Evolutionary conservation across 768 basidiomycete genomes (phyloP).

Genomic region (Clitopilus passeckerianus): DNA sequence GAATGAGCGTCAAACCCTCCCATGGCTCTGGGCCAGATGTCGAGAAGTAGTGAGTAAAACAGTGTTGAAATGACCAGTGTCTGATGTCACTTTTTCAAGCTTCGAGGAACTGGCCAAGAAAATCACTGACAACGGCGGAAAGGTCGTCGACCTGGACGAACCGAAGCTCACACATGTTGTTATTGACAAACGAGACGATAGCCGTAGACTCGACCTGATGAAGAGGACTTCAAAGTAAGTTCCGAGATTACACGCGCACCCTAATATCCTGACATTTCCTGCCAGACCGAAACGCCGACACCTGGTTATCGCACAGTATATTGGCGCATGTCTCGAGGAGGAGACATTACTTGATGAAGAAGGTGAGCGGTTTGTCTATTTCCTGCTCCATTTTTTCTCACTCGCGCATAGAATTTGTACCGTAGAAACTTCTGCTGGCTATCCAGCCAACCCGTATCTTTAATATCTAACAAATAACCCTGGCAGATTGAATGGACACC

Average conservation of each 20-base stretch:
- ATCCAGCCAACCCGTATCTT: background rate
- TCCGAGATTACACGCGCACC: background rate
- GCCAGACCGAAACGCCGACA: slow-evolving; percentile 75
- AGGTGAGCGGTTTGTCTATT: slow-evolving; percentile 39
- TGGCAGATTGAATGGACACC: background rate
- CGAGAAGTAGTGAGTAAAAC: slow-evolving; percentile 36
- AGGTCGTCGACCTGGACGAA: slow-evolving; percentile 61
- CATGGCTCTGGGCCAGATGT: slow-evolving; percentile 43
- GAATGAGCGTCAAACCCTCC: slow-evolving; percentile 52
- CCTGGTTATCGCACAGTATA: slow-evolving; percentile 73
- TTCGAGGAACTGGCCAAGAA: slow-evolving; percentile 44
- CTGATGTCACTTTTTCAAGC: slow-evolving; percentile 30
- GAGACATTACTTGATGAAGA: slow-evolving; percentile 81
- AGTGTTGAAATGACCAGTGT: background rate
- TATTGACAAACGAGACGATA: slow-evolving; percentile 76
- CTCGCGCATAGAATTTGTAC: slow-evolving; percentile 18
- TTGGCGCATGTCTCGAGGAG: slow-evolving; percentile 79
- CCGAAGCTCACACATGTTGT: slow-evolving; percentile 84
- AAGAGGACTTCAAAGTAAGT: slow-evolving; percentile 68
- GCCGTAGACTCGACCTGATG: slow-evolving; percentile 66
- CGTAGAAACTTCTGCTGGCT: slow-evolving; percentile 4
- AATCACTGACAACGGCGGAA: slow-evolving; percentile 71
- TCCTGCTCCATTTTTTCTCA: background rate
- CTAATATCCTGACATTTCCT: slow-evolving; percentile 7
- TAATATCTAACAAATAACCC: background rate